A percentile compares a stretch with the other conserved stretches of the same genome.
These are phyloP conservation scores for Pichia membranifaciens DNA, from an alignment of 805 yeast genomes.

Conservation along the genomic window DNA sequence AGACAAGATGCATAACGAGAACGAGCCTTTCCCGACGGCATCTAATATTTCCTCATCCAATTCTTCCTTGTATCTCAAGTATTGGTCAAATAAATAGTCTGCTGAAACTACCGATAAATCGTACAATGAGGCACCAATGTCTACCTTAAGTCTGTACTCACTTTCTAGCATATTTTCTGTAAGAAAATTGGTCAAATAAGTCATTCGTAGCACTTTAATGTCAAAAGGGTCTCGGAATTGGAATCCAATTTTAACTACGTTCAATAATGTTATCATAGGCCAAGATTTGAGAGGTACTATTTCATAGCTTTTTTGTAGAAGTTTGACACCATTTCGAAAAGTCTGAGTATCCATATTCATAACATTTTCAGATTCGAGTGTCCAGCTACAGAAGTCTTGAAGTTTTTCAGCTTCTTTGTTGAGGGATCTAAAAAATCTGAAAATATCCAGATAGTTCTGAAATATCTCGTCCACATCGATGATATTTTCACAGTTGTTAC, in stretches of 20 bases:
- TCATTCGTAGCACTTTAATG: slow-evolving; percentile 12
- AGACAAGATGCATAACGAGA: slow-evolving; percentile 5
- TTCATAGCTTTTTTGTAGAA: background rate
- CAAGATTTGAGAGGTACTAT: slow-evolving; percentile 19
- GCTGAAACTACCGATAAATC: slow-evolving; percentile 16
- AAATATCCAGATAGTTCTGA: slow-evolving; percentile 1
- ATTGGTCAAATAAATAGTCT: slow-evolving; percentile 6
- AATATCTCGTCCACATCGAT: background rate
- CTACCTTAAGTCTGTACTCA: slow-evolving; percentile 5
- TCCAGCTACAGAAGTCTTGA: slow-evolving; percentile 5
- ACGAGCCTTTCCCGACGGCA: slow-evolving; percentile 4
- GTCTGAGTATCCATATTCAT: background rate
- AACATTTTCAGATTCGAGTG: background rate
- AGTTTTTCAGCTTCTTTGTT: background rate
- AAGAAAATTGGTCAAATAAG: slow-evolving; percentile 12
- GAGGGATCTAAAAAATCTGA: background rate
- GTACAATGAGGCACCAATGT: slow-evolving; percentile 17
- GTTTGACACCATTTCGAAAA: background rate
- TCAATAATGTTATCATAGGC: slow-evolving; percentile 18
- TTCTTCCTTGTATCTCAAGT: background rate
- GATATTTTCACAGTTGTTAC: slow-evolving; percentile 7
- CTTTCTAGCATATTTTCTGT: slow-evolving; percentile 12
- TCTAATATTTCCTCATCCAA: background rate
- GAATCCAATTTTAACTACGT: slow-evolving; percentile 11
- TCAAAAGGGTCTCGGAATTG: slow-evolving; percentile 9